Evolutionary conservation across 1,284 basidiomycete species (phyloP).

Genomic region (Fereydounia khargensis): DNA sequence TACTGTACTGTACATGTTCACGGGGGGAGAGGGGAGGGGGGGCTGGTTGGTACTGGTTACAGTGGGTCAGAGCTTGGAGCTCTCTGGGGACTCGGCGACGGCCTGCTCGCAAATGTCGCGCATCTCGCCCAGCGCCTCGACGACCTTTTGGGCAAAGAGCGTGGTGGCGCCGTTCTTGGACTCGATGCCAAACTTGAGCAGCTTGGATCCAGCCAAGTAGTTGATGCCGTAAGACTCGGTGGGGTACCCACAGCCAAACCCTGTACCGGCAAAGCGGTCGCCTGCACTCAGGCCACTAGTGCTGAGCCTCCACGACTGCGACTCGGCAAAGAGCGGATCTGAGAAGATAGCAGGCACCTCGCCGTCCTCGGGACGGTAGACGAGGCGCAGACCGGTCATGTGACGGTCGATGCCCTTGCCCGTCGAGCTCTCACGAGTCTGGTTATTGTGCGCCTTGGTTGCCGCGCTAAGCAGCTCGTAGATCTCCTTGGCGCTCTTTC

Average conservation of each 20-base stretch:
- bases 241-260: conserved; percentile 62
- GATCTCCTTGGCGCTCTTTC: conserved; percentile 62
- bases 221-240: conserved; percentile 44
- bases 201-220: conserved; percentile 73
- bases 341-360: conserved; percentile 42
- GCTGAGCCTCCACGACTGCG: conserved; percentile 84
- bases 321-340: conserved; percentile 74
- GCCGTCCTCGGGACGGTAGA: conserved; percentile 43
- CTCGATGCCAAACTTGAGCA: conserved; percentile 93
- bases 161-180: conserved; percentile 80
- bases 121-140: conserved; percentile 74
- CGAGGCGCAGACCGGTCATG: conserved; percentile 75
- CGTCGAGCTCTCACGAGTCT: conserved; percentile 76
- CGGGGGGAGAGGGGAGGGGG: too few species aligned
- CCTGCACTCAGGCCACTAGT: conserved; percentile 88
- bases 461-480: conserved; percentile 69
- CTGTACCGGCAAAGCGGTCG: conserved; percentile 83
- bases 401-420: conserved; percentile 90
- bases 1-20: too few species aligned
- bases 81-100: too few species aligned
- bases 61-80: too few species aligned
- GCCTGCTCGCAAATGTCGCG: conserved; percentile 63
- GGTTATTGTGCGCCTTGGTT: conserved; percentile 69
- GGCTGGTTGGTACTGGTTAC: too few species aligned
- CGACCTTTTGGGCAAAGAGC: conserved; percentile 68